These are phyloP conservation scores for Saxophila tyrrhenica DNA, from an alignment of 495 filamentous ascomycete species.

Conservation along the genomic window DNA sequence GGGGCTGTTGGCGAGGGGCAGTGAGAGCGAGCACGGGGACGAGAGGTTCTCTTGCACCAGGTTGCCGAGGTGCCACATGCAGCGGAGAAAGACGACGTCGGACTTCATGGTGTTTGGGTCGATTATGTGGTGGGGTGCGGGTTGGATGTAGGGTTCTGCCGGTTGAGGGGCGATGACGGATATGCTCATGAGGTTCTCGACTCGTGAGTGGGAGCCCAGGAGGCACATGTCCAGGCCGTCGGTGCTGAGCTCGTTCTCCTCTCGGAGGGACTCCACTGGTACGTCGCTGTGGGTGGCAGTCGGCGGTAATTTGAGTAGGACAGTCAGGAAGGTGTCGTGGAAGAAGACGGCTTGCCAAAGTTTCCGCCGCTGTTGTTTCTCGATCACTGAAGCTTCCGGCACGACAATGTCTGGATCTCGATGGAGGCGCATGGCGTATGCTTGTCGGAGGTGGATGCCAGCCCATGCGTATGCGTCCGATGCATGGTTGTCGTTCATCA, in stretches of 20 bases:
- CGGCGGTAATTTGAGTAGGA: constrained; percentile 59
- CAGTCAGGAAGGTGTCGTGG: constrained; percentile 68
- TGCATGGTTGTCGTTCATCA: constrained; percentile 68
- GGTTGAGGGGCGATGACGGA: constrained; percentile 26
- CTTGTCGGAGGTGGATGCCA: constrained; percentile 56
- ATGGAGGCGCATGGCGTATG: constrained; percentile 65
- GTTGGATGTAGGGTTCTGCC: constrained; percentile 7
- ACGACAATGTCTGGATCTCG: constrained; percentile 59
- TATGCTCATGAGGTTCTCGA: constrained; percentile 33
- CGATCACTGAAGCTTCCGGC: constrained; percentile 45
- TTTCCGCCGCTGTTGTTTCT: constrained; percentile 60
- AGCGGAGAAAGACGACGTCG: constrained; percentile 55
- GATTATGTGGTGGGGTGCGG: constrained; percentile 29
- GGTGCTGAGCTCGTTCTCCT: constrained; percentile 23
- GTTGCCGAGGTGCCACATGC: constrained; percentile 61
- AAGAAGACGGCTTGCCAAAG: constrained; percentile 65
- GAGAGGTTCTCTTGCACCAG: constrained; percentile 60
- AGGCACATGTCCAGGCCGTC: constrained; percentile 13
- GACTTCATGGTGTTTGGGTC: constrained; percentile 35
- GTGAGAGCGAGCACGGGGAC: constrained; percentile 50
- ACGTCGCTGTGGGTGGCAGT: constrained; percentile 63
- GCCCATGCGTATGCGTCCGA: constrained; percentile 67
- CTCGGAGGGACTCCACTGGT: constrained; percentile 48
- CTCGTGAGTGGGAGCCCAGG: constrained; percentile 13
- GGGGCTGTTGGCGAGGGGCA: constrained; percentile 48